Percentiles rank a stretch among this genome's conserved stretches.
Evolutionary conservation across 192 early-diverging fungal genomes (phyloP).

Genomic region (Podila minutissima): DNA sequence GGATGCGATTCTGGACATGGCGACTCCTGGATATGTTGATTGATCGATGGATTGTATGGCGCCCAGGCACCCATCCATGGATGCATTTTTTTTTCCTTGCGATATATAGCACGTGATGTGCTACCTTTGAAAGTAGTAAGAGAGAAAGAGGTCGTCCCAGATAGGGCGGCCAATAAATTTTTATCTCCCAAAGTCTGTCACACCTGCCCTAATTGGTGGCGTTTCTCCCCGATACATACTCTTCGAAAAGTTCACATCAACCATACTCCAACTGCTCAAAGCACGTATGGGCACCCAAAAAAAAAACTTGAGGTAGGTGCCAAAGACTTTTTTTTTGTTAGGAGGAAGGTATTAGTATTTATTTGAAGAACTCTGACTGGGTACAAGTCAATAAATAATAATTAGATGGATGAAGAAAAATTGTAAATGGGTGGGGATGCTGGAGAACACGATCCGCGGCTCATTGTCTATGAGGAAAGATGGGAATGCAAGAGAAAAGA

Average conservation of each 20-base stretch:
- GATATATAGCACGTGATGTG: neutral
- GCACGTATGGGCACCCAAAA: too few species aligned
- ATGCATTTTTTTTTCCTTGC: neutral
- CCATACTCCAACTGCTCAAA: too few species aligned
- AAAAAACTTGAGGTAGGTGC: neutral
- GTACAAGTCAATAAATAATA: neutral
- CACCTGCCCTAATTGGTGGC: neutral
- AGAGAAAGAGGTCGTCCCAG: conserved; percentile 1
- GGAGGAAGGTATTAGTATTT: neutral
- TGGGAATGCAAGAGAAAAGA: neutral
- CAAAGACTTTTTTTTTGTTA: neutral
- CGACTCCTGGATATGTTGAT: conserved; percentile 18
- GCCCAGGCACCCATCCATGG: neutral
- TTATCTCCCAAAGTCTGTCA: neutral
- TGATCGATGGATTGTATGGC: conserved; percentile 22
- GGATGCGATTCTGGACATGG: neutral
- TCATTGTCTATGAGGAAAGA: neutral
- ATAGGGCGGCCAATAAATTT: neutral
- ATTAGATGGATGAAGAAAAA: neutral
- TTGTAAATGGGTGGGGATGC: neutral
- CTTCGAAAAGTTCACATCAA: too few species aligned
- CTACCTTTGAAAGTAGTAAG: neutral
- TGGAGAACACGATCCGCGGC: too few species aligned
- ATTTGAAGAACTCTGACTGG: neutral
- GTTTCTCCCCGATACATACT: neutral